phyloP scores from a whole-genome alignment of 345 rosid species.

The Anacardium occidentale region DNA sequence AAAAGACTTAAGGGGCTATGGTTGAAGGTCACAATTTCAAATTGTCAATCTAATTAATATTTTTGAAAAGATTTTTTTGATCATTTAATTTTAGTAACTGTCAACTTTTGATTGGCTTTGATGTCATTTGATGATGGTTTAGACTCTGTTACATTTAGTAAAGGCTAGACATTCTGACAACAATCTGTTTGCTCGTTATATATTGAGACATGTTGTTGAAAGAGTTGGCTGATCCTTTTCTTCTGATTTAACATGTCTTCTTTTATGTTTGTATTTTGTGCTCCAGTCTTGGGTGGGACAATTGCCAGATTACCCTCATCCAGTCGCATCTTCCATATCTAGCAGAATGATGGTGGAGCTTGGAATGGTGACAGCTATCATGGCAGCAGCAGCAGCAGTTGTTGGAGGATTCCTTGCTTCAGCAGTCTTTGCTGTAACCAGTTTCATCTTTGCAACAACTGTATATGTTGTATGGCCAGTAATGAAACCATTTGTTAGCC shows the following conservation, averaged over 20 bases:
- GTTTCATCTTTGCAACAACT: conserved; percentile 61
- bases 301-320: conserved; percentile 72
- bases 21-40: not conserved
- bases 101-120: not conserved
- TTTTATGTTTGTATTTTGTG: conserved; percentile 16
- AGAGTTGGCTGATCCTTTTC: conserved; percentile 1
- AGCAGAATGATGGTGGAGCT: conserved; percentile 95
- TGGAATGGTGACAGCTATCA: conserved; percentile 83
- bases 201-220: not conserved
- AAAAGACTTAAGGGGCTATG: not conserved
- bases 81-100: not conserved
- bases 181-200: not conserved
- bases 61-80: not conserved
- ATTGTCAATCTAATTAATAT: not conserved
- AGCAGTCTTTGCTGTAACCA: conserved; percentile 82
- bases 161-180: not conserved
- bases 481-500: conserved; percentile 65
- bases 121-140: not conserved
- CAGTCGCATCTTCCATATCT: conserved; percentile 88
- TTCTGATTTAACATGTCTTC: conserved; percentile 4
- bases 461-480: conserved; percentile 87
- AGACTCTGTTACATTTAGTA: not conserved
- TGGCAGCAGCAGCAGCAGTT: conserved; percentile 80
- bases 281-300: conserved; percentile 80
- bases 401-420: conserved; percentile 91